A percentile compares a stretch with the other conserved stretches of the same genome.
Evolutionary conservation across 768 basidiomycete species (phyloP).

Genomic region (Suillus plorans): DNA sequence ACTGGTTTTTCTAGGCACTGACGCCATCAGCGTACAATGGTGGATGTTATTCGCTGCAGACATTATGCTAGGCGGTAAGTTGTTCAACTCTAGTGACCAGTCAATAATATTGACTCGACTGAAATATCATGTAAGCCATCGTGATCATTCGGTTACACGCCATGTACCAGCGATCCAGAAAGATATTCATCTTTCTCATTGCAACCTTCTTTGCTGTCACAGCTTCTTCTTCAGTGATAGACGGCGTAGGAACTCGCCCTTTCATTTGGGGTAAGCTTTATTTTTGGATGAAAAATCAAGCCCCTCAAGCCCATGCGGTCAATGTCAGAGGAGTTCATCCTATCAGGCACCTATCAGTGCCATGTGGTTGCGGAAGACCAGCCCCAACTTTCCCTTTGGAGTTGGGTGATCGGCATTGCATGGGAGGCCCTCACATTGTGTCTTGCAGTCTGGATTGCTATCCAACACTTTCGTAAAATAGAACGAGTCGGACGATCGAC

Average conservation of each 20-base stretch:
- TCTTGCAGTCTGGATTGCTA: background rate
- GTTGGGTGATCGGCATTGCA: background rate
- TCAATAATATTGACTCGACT: background rate
- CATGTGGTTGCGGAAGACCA: too few species aligned
- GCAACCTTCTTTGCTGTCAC: background rate
- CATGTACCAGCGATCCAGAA: background rate
- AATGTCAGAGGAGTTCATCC: background rate
- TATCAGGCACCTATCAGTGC: background rate
- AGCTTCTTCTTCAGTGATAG: background rate
- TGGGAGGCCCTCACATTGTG: background rate
- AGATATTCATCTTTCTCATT: background rate
- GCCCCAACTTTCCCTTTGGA: background rate
- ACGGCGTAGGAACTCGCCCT: background rate
- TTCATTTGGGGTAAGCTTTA: background rate
- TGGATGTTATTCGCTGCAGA: background rate
- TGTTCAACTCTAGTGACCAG: background rate
- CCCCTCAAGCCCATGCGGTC: background rate
- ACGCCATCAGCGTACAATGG: background rate
- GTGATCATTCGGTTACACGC: background rate
- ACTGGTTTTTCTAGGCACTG: background rate
- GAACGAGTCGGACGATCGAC: background rate
- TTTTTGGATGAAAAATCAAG: background rate
- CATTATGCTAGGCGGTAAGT: background rate
- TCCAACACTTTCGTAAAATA: background rate
- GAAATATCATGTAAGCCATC: background rate